These are phyloP conservation scores for Teunomyces aglyptinius DNA, from an alignment of 805 yeast species.

Conservation along the genomic window DNA sequence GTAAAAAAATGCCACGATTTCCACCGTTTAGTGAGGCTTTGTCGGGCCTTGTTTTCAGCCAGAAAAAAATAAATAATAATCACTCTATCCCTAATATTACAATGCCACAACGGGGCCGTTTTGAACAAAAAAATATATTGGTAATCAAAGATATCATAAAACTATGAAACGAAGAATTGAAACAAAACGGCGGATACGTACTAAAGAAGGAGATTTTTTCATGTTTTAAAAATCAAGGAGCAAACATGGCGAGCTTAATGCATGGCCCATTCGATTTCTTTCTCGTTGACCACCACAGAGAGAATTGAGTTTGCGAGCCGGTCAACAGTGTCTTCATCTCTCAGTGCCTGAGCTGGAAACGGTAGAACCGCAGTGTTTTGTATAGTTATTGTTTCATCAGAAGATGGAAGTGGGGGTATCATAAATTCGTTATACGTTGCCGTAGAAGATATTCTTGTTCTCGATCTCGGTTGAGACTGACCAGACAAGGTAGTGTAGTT, in stretches of 20 bases:
- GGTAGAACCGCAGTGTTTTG: background rate
- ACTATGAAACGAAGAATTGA: background rate
- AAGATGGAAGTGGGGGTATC: slow-evolving; percentile 5
- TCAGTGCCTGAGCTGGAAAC: background rate
- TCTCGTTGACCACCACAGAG: slow-evolving; percentile 12
- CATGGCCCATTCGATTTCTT: slow-evolving; percentile 16
- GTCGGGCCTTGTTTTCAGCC: background rate
- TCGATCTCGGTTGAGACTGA: background rate
- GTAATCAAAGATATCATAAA: background rate
- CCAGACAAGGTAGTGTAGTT: background rate
- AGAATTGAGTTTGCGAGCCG: slow-evolving; percentile 17
- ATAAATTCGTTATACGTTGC: background rate
- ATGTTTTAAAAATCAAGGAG: background rate
- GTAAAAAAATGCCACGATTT: background rate
- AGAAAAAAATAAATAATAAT: background rate
- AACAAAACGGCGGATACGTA: background rate
- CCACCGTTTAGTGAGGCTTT: background rate
- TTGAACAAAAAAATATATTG: background rate
- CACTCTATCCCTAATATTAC: background rate
- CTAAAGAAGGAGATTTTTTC: background rate
- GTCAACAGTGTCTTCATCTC: slow-evolving; percentile 11
- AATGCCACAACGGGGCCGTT: background rate
- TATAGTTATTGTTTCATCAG: background rate
- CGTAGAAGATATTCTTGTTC: background rate
- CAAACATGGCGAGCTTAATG: background rate